Evolutionary conservation across 805 yeast species (phyloP), one percentile per base, ranked within the genome.

Genomic region (Blastobotrys terrestris): DNA sequence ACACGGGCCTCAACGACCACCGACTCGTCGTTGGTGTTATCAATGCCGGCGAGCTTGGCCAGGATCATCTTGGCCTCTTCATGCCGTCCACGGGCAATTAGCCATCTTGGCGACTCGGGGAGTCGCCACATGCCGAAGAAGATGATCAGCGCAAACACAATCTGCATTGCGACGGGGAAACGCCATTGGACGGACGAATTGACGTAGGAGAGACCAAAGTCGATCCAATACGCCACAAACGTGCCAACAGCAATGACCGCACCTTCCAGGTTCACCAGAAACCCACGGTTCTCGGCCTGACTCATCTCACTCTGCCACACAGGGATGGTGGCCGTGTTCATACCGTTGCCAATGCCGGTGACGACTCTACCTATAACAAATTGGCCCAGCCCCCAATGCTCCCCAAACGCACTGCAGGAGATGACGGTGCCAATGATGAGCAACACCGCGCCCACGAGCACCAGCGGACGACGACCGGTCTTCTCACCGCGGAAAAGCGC

Each of bases 51-150:
- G 55, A 77, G 74, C 62, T 79, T 72, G 63, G 77, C 75, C 56
- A 79, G 75, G 49, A 81, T 75, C 16, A 81, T 73, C 20, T 74
- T 68, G 16, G 67, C 72, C 54, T 68, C 72, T 67, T 71, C 63
- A 74, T 74, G 55, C 69, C 77, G 58, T 63, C 85, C 84, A 60
- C 84, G 81, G 61, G 81, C 81, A 7, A 92, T 88, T 63, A 79
- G 82, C 72, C 78, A 91, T 56, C 97, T 75, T 0, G 97, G 97
- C 46, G 92, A 81, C 68, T 91, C 97, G 1, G 98, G 97, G 21
- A 91, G 70, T 16, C 47, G 68, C 49, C 55, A 84, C 81, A 87
- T 72, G 48, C 84, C 66, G 44, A 85, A 68, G 49, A 87, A 52
- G 62, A 84, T 83, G 44, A 84, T 58, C 54, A 81, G 72, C 6